Evolutionary conservation across 495 filamentous ascomycete species (phyloP).

Genomic region (Hypoxylon intermedium): DNA sequence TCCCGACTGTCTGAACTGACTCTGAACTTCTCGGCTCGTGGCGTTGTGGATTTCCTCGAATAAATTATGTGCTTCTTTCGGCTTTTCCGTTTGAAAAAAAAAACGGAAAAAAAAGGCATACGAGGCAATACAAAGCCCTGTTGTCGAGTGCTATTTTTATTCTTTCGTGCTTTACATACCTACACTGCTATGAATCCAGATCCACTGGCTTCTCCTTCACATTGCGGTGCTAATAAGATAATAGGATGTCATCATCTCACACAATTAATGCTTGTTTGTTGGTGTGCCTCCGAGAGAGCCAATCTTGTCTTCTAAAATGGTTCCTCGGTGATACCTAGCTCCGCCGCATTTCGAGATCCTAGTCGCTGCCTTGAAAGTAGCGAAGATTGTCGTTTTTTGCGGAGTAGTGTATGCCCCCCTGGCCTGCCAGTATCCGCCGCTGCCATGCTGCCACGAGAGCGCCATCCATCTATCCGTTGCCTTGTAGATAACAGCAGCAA

Average conservation of each 20-base stretch:
- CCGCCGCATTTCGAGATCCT: constrained; percentile 26
- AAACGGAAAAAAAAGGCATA: too few species aligned
- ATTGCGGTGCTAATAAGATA: constrained; percentile 4
- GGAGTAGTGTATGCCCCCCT: constrained; percentile 36
- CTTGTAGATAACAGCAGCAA: constrained; percentile 4
- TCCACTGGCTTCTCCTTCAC: not conserved
- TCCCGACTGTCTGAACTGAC: too few species aligned
- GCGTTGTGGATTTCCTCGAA: too few species aligned
- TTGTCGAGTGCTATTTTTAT: not conserved
- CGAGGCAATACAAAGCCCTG: not conserved
- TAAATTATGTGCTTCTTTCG: too few species aligned
- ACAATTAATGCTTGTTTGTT: constrained; percentile 33
- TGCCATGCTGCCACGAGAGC: constrained; percentile 18
- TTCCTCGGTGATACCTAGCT: constrained; percentile 35
- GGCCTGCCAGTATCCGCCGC: constrained; percentile 13
- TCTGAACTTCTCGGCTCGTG: too few species aligned
- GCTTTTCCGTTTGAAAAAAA: too few species aligned
- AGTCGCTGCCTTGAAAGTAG: constrained; percentile 22
- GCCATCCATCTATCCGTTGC: constrained; percentile 27
- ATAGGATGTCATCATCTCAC: constrained; percentile 29
- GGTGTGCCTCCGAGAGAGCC: constrained; percentile 23
- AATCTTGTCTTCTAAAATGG: constrained; percentile 32
- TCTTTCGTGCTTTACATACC: not conserved
- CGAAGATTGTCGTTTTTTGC: constrained; percentile 37
- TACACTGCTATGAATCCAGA: not conserved